phyloP scores from a whole-genome alignment of 2,329 filamentous ascomycete genomes.

The Lasiodiplodia gonubiensis region DNA sequence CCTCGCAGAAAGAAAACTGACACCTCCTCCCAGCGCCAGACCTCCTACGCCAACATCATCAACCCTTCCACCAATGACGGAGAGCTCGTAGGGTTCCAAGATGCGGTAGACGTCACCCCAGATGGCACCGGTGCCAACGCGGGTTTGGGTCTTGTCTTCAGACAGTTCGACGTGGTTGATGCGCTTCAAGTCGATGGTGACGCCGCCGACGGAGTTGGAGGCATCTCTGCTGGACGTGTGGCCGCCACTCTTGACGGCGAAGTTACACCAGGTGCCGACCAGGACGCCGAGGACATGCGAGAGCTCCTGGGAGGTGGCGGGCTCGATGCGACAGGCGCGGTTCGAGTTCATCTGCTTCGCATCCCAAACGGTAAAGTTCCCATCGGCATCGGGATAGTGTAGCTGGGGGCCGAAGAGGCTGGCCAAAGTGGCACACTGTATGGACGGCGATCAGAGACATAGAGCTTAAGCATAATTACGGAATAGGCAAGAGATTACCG shows the following conservation, averaged over 20 bases:
- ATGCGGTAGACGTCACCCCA: conserved; percentile 31
- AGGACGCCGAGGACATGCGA: conserved; percentile 38
- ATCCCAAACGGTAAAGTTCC: conserved; percentile 20
- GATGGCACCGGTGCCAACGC: conserved; percentile 29
- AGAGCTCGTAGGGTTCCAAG: conserved; percentile 17
- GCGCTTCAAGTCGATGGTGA: conserved; percentile 40
- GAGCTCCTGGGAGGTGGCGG: conserved; percentile 38
- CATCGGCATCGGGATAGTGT: conserved; percentile 4
- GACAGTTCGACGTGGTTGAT: conserved; percentile 31
- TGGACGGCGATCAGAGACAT: conserved; percentile 6
- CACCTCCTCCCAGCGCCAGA: conserved; percentile 29
- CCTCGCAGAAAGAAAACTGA: conserved; percentile 21
- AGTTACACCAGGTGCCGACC: conserved; percentile 28
- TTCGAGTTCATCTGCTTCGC: neutral
- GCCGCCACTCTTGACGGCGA: conserved; percentile 41
- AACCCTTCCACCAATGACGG: conserved; percentile 29
- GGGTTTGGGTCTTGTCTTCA: conserved; percentile 29
- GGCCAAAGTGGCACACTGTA: conserved; percentile 17
- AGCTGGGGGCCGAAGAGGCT: conserved; percentile 5
- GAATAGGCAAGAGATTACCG: conserved; percentile 15
- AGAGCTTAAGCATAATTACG: conserved; percentile 5
- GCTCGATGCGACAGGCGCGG: conserved; percentile 32
- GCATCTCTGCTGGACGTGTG: conserved; percentile 36
- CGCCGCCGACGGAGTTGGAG: conserved; percentile 39
- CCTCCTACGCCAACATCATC: conserved; percentile 31